Percentiles rank a stretch among this genome's conserved stretches.
Evolutionary conservation across 2,329 filamentous ascomycete species (phyloP).

Genomic region (Aaosphaeria pasadenensis): DNA sequence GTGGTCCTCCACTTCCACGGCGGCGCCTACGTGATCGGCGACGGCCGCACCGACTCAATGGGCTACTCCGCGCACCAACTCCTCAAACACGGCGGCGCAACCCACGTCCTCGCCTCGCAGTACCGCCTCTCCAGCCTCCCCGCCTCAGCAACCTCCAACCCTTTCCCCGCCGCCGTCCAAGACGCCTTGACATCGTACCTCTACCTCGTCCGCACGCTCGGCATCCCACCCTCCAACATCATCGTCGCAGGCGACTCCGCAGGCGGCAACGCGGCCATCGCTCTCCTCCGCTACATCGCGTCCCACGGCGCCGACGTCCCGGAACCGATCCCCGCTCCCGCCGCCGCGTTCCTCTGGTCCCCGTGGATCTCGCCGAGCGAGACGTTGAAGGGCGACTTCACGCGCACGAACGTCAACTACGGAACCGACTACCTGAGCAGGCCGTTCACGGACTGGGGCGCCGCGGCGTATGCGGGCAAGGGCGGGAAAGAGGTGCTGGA

Average conservation of each 20-base stretch:
- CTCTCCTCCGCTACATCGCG: slow-evolving; percentile 46
- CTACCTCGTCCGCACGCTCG: slow-evolving; percentile 42
- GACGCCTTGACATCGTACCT: slow-evolving; percentile 48
- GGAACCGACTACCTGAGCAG: slow-evolving; percentile 42
- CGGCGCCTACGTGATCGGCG: slow-evolving; percentile 47
- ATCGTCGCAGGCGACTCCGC: slow-evolving; percentile 50
- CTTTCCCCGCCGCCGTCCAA: slow-evolving; percentile 52
- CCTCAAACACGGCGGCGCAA: slow-evolving; percentile 34
- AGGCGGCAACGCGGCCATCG: slow-evolving; percentile 47
- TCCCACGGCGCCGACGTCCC: slow-evolving; percentile 36
- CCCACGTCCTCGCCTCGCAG: slow-evolving; percentile 44
- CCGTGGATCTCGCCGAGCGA: slow-evolving; percentile 42
- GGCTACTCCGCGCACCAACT: slow-evolving; percentile 31
- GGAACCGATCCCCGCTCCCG: slow-evolving; percentile 37
- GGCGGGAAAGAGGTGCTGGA: slow-evolving; percentile 9
- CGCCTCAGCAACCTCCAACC: slow-evolving; percentile 29
- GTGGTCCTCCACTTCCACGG: slow-evolving; percentile 51
- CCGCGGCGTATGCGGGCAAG: slow-evolving; percentile 26
- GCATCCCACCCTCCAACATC: slow-evolving; percentile 41
- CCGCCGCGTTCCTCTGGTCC: slow-evolving; percentile 42
- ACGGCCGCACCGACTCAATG: slow-evolving; percentile 36
- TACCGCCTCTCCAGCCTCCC: slow-evolving; percentile 49
- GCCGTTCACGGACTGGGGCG: slow-evolving; percentile 45
- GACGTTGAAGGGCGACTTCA: slow-evolving; percentile 17
- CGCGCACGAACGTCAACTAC: slow-evolving; percentile 31